Evolutionary conservation across 1,284 basidiomycete genomes (phyloP), one percentile per base, ranked within the genome.

Genomic region (Cryptococcus sp.): DNA sequence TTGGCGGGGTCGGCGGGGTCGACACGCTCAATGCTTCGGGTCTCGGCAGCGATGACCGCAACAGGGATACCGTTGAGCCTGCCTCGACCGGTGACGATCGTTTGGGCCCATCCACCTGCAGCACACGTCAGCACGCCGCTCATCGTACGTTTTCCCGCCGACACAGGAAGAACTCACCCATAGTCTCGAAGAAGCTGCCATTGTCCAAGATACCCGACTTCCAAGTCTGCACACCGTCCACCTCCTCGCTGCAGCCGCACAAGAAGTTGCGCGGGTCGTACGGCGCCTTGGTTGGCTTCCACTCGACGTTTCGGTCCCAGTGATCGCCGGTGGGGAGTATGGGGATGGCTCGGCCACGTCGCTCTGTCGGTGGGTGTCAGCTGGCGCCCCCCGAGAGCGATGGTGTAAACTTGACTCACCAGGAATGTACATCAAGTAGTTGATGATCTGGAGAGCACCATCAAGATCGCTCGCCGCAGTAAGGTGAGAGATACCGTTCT

Each of bases 1-100:
- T 98, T 98, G 56, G 96, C 96, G n/a, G 96, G 96, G 73, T 99
- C 96, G 46, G 96, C 96, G 38, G 96, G 95, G 45, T 98, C 88
- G 50, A 98, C 84, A 52, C 94, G 89, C 79, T 99, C 96, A 62
- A 98, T 90, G 7, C 93, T 98, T 56, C 96, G 88, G 15, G 96
- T 76, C 61, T 76, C 74, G 53, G 98, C 96, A 28, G 94, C 94
- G 66, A 99, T 98, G 69, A 95, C 91, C 76, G 96, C 95, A 80
- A 90, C 91, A 12, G 96, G 96, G 65, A 99, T 95, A 63, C 96
- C 96, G 61, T 91, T 93, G 57, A 99, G 84, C 59, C 96, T 88
- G 52, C 93, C 96, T 61, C 96, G 90, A 61, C 96, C 96, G 55
- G 96, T 71, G 60, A 80, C 89, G 46, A 97, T 94, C n/a, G 94